Conservation (phyloP, 768 basidiomycete species). For the Termitomyces sp. region DNA sequence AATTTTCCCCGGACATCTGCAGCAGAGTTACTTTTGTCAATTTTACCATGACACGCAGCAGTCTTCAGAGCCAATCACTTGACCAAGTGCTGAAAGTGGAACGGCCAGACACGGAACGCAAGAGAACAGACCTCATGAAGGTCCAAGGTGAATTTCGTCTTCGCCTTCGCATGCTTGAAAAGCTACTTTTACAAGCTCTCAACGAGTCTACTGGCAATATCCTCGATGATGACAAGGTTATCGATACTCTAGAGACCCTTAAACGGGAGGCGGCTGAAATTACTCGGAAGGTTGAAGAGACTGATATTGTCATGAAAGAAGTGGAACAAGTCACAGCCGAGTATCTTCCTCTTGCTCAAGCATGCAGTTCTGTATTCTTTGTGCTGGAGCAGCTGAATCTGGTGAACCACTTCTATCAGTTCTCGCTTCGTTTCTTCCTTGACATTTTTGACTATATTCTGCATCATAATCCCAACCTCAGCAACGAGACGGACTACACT, state of each 20-base stretch:
- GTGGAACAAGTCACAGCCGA: slow-evolving; percentile 95
- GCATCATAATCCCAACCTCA: slow-evolving; percentile 88
- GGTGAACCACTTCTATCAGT: slow-evolving; percentile 98
- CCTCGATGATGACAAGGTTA: slow-evolving; percentile 98
- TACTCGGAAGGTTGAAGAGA: slow-evolving; percentile 93
- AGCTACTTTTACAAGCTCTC: slow-evolving; percentile 87
- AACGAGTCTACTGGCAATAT: slow-evolving; percentile 98
- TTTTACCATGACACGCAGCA: slow-evolving; percentile 98
- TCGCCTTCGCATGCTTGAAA: slow-evolving; percentile 88
- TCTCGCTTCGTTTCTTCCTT: slow-evolving; percentile 96
- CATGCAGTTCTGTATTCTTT: slow-evolving; percentile 96
- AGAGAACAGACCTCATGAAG: slow-evolving; percentile 95
- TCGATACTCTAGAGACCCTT: slow-evolving; percentile 91
- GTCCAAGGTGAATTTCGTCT: slow-evolving; percentile 97
- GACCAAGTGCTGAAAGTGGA: slow-evolving; percentile 97
- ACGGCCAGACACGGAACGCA: slow-evolving; percentile 93
- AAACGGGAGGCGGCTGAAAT: slow-evolving; percentile 97
- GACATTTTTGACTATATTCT: slow-evolving; percentile 97
- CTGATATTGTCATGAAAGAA: slow-evolving; percentile 92
- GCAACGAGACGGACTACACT: slow-evolving; percentile 68
- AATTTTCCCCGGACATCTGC: slow-evolving; percentile 98
- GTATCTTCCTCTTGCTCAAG: slow-evolving; percentile 91
- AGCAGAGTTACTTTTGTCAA: slow-evolving; percentile 95
- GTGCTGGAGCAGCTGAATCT: slow-evolving; percentile 91
- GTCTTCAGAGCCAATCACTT: slow-evolving; percentile 96